These are phyloP conservation scores for Spiromastix sp. DNA, from an alignment of 2,329 filamentous ascomycete genomes.

Conservation along the genomic window DNA sequence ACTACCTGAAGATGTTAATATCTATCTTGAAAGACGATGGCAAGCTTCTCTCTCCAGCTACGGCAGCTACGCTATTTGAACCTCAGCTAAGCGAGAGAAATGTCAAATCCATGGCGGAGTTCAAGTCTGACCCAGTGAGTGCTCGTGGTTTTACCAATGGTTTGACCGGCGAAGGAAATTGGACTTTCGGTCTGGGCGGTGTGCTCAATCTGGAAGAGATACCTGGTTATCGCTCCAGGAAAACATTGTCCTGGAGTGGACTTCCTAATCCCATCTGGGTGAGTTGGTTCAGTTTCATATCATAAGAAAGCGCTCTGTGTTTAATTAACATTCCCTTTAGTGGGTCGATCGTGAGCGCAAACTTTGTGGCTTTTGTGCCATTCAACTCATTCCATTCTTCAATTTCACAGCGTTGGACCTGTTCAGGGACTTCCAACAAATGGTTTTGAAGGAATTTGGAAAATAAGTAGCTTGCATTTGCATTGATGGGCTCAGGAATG, in stretches of 20 bases:
- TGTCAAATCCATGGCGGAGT: conserved; percentile 18
- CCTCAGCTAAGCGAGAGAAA: conserved; percentile 17
- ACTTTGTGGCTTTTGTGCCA: conserved; percentile 33
- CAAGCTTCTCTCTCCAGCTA: conserved; percentile 18
- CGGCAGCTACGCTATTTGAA: conserved; percentile 20
- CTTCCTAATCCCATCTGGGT: conserved; percentile 40
- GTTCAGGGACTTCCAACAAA: neutral
- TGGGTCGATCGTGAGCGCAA: conserved; percentile 37
- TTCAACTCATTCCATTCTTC: conserved; percentile 19
- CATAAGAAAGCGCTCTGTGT: neutral
- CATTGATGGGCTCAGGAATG: no score
- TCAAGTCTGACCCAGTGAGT: conserved; percentile 18
- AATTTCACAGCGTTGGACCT: neutral
- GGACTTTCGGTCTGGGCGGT: conserved; percentile 34
- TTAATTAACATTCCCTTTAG: neutral
- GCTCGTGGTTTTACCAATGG: conserved; percentile 27
- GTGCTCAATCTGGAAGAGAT: conserved; percentile 31
- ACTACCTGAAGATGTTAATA: conserved; percentile 22
- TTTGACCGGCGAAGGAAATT: conserved; percentile 20
- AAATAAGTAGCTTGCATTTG: neutral
- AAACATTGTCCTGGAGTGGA: conserved; percentile 39
- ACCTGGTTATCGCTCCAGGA: conserved; percentile 34
- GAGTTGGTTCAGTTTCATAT: neutral
- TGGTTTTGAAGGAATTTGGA: conserved; percentile 1
- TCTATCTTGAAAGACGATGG: conserved; percentile 22